Conservation (phyloP, 306 rosid genomes). For the Casuarina glauca region DNA sequence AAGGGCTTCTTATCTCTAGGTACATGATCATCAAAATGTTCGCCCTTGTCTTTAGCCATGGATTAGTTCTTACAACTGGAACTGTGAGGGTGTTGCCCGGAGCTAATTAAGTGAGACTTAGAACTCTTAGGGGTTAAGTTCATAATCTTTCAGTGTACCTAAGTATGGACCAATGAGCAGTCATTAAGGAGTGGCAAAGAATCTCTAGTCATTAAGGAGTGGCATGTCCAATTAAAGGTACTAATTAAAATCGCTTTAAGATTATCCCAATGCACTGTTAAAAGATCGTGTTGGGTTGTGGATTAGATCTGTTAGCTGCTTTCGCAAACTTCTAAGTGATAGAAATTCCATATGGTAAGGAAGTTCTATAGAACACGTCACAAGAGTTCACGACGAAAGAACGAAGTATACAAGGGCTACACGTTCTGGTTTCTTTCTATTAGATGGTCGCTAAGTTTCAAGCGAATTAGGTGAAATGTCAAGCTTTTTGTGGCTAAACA, state of each 20-base stretch:
- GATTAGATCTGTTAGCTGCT: background rate
- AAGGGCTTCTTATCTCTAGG: constrained; percentile 33
- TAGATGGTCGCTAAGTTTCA: constrained; percentile 4
- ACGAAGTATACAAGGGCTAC: background rate
- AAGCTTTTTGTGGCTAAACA: constrained; percentile 15
- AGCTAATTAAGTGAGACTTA: constrained; percentile 2
- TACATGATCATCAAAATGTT: background rate
- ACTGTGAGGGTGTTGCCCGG: constrained; percentile 21
- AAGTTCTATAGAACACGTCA: background rate
- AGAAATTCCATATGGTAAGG: background rate
- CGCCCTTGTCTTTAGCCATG: constrained; percentile 11
- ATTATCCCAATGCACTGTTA: background rate
- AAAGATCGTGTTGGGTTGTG: background rate
- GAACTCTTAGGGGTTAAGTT: background rate
- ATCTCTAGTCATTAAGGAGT: background rate
- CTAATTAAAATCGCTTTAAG: background rate
- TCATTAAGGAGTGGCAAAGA: background rate
- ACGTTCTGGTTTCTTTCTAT: background rate
- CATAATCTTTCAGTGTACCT: constrained; percentile 26
- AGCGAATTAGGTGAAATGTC: constrained; percentile 26
- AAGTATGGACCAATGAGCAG: background rate
- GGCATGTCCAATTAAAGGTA: background rate
- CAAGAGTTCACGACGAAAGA: background rate
- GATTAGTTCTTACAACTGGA: constrained; percentile 31
- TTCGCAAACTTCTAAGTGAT: background rate